Base-by-base conservation (phyloP, 208 protist genomes). In the Trypanosomatidae sp. region DNA sequence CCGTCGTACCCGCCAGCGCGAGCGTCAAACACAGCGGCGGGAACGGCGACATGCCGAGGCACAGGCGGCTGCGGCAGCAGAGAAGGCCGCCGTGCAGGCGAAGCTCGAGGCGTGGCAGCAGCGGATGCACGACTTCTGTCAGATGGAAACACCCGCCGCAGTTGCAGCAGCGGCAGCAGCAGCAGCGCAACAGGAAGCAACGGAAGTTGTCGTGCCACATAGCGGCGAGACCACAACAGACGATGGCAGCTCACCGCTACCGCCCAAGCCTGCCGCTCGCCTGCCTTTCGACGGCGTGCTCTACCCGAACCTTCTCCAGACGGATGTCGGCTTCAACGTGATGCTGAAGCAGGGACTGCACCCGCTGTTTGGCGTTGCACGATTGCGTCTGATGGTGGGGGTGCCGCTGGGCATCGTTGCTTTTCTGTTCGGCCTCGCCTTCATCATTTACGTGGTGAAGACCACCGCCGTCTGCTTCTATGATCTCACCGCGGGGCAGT, bases 281-380 rank as follows among this genome's bases (percentile, higher is more conserved):
- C 49, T 79, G 33, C 91, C 91, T 9, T 95, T 92, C 65, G 59
- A 65, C 15, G 39, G 55, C 13, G 82, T 93, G 70, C 71, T 69
- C n/a, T 95, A 91, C 73, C 91, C 91, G 3, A 95, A 82, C 58
- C 71, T 91, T 15, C 71, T 80, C 3, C 91, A 88, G 53, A 82
- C 85, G 1, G 83, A 90, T 47, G 70, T 84, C 47, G 86, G 86
- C 1, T 58, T 91, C 9, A 71, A 43, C 1, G 39, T 79, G 15
- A 70, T 95, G 25, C 69, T 95, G 17, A 62, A 67, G 39, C 70
- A 86, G 50, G 78, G 80, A 25, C 43, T 81, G 44, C 76, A 90
- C 66, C 82, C 81, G 10, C 62, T 92, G 0, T 70, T 71, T 19
- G 60, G 43, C 1, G 7, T 67, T 6, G 58, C 50, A 33, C 70